Percentiles rank a stretch among this genome's conserved stretches.
These are phyloP conservation scores for Lipomyces mesembrius DNA, from an alignment of 805 yeast species.

Conservation along the genomic window DNA sequence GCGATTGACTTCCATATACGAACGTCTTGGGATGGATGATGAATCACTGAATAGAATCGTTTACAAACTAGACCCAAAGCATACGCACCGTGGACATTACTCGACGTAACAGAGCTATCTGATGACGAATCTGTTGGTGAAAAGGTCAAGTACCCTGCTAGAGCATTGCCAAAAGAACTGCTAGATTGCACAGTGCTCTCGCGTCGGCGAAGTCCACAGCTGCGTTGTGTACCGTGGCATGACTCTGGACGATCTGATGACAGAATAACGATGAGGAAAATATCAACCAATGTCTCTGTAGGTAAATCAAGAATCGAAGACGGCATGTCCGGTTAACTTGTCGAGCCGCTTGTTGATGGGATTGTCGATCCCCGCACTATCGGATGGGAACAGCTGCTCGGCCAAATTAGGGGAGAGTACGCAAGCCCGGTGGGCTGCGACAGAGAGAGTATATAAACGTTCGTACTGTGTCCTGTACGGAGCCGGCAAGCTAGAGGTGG, in stretches of 20 bases:
- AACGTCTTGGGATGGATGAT: slow-evolving; percentile 20
- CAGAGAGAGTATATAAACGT: not conserved
- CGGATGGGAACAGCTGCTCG: too few relatives aligned
- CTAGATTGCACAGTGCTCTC: not conserved
- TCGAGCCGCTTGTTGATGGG: not conserved
- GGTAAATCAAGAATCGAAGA: slow-evolving; percentile 11
- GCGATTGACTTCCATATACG: slow-evolving; percentile 19
- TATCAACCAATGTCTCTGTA: slow-evolving; percentile 11
- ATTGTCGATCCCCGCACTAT: not conserved
- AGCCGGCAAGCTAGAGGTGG: not conserved
- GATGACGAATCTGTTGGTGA: not conserved
- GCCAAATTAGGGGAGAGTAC: not conserved
- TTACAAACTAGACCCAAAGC: slow-evolving; percentile 14
- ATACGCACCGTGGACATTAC: not conserved
- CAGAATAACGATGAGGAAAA: slow-evolving; percentile 6
- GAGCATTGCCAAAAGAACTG: not conserved
- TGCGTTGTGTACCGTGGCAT: not conserved
- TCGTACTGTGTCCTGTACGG: not conserved
- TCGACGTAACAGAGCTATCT: not conserved
- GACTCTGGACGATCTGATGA: not conserved
- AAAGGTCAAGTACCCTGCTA: not conserved
- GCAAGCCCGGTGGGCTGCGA: not conserved
- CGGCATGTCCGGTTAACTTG: not conserved
- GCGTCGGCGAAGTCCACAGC: not conserved
- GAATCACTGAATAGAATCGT: slow-evolving; percentile 22